Conservation (phyloP, 306 rosid species). For the Rosa rugosa region DNA sequence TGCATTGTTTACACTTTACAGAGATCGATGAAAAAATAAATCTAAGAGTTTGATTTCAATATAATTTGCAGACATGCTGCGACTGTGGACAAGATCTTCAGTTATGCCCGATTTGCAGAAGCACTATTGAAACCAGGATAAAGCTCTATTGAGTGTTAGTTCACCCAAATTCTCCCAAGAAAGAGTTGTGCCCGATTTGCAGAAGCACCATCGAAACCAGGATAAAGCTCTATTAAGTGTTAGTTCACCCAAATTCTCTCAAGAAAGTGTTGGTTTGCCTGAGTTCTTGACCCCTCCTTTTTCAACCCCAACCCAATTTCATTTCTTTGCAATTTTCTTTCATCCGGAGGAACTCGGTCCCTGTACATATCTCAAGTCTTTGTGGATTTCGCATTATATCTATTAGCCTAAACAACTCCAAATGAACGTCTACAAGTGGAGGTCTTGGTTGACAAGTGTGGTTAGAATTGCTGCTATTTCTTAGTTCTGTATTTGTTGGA, state of each 20-base stretch:
- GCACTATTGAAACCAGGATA: slow-evolving; percentile 62
- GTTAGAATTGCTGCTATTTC: not conserved
- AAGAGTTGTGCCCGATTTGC: slow-evolving; percentile 74
- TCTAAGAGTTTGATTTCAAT: not conserved
- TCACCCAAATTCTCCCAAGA: not conserved
- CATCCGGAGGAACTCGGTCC: not conserved
- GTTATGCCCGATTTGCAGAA: slow-evolving; percentile 85
- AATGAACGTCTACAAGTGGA: not conserved
- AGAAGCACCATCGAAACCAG: slow-evolving; percentile 62
- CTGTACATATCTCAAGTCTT: slow-evolving; percentile 52
- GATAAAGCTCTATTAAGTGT: slow-evolving; percentile 70
- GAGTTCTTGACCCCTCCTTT: slow-evolving; percentile 19
- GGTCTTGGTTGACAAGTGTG: not conserved
- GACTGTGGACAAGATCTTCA: slow-evolving; percentile 79
- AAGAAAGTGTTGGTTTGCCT: slow-evolving; percentile 1
- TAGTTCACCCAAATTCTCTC: not conserved
- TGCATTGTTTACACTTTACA: slow-evolving; percentile 11
- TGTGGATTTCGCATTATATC: not conserved
- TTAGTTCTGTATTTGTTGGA: not conserved
- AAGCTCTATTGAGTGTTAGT: slow-evolving; percentile 57
- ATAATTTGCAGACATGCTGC: slow-evolving; percentile 75
- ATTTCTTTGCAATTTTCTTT: slow-evolving; percentile 22
- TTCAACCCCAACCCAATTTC: slow-evolving; percentile 20
- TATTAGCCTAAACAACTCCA: not conserved
- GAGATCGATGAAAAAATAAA: slow-evolving; percentile 14